These are phyloP conservation scores for Backusella parvicylindrica DNA, from an alignment of 192 early-diverging fungal species.

Conservation along the genomic window DNA sequence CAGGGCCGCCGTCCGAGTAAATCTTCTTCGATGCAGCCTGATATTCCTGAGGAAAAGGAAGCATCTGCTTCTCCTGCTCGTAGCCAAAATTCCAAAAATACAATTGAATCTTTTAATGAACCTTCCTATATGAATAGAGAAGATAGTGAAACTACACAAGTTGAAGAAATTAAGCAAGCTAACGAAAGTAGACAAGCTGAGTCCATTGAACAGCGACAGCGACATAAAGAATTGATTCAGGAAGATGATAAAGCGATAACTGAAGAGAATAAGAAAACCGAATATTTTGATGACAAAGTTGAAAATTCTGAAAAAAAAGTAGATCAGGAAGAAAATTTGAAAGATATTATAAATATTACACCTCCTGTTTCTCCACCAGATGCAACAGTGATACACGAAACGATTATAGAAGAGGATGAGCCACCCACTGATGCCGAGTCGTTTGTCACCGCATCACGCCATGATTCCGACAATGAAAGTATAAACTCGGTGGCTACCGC, in stretches of 20 bases:
- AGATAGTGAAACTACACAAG: background rate
- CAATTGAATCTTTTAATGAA: conserved; percentile 10
- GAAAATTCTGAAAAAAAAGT: background rate
- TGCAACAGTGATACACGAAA: background rate
- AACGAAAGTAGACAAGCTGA: background rate
- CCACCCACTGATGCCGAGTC: background rate
- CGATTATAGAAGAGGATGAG: background rate
- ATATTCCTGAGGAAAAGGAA: background rate
- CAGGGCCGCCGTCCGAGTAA: background rate
- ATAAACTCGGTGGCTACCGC: background rate
- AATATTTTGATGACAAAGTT: background rate
- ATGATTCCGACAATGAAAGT: background rate
- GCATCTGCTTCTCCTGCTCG: background rate
- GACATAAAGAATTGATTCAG: background rate
- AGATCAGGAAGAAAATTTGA: background rate
- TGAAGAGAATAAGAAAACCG: background rate
- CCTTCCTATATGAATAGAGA: background rate
- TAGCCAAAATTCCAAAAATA: background rate
- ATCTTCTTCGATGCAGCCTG: background rate
- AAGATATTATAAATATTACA: background rate
- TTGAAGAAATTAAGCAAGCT: background rate
- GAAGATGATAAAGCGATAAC: background rate
- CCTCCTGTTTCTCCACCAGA: background rate
- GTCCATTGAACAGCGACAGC: background rate
- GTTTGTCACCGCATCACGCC: background rate